phyloP scores from a whole-genome alignment of 805 yeast species.

The Tetrapisispora namnaoensis region DNA sequence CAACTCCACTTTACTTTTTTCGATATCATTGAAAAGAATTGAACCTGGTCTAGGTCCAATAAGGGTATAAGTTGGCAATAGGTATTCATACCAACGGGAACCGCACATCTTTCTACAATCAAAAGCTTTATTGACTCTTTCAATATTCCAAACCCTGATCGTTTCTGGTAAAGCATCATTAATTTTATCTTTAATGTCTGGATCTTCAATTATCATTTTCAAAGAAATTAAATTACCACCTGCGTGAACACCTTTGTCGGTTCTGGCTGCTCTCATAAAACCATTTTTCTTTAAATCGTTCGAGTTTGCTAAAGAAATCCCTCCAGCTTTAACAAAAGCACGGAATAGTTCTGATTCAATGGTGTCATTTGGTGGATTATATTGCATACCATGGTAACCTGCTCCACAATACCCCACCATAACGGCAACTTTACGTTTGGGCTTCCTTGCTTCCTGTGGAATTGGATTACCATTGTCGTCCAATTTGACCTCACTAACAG shows the following conservation, averaged over 20 bases:
- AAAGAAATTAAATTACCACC: conserved; percentile 86
- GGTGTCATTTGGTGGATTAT: conserved; percentile 78
- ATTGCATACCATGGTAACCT: conserved; percentile 94
- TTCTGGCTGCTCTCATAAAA: conserved; percentile 78
- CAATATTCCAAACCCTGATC: conserved; percentile 87
- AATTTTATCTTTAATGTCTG: conserved; percentile 60
- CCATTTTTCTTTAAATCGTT: conserved; percentile 81
- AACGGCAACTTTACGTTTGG: conserved; percentile 87
- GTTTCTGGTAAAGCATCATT: conserved; percentile 72
- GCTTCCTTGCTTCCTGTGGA: conserved; percentile 51
- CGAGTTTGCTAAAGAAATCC: conserved; percentile 76
- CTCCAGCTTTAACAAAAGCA: conserved; percentile 80
- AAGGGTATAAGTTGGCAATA: conserved; percentile 84
- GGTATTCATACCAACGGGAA: conserved; percentile 89
- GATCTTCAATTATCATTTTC: conserved; percentile 72
- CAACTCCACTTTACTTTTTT: conserved; percentile 38
- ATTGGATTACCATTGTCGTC: conserved; percentile 58
- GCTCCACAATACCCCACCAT: conserved; percentile 92
- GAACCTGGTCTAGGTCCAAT: conserved; percentile 82
- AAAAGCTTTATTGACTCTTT: conserved; percentile 79
- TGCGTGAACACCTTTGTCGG: conserved; percentile 96
- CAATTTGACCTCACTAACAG: conserved; percentile 14
- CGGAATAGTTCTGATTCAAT: conserved; percentile 82
- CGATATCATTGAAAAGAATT: conserved; percentile 50
- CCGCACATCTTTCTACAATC: conserved; percentile 94